phyloP scores from a whole-genome alignment of 371 early-diverging fungal species.

The Mortierella sp. region DNA sequence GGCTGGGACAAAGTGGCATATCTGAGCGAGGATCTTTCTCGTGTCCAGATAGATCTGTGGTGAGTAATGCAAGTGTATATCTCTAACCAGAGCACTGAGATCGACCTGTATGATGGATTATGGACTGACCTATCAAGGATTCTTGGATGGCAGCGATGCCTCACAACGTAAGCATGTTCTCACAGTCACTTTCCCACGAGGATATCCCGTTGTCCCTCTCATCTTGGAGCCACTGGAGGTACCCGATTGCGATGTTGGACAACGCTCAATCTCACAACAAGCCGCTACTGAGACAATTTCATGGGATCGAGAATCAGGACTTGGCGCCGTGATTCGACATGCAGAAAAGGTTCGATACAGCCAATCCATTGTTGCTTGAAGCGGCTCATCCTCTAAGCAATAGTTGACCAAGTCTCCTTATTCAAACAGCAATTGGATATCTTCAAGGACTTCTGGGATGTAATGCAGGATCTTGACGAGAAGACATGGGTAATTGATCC shows the following conservation, averaged over 20 bases:
- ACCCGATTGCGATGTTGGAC: constrained; percentile 23
- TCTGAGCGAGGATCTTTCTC: constrained; percentile 22
- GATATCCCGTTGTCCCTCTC: constrained; percentile 29
- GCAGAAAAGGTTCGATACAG: constrained; percentile 27
- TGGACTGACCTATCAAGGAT: not conserved
- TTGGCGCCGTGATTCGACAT: constrained; percentile 9
- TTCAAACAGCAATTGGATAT: constrained; percentile 22
- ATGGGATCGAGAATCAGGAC: constrained; percentile 4
- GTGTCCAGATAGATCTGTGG: constrained; percentile 32
- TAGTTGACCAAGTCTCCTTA: not conserved
- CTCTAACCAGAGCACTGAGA: too few species aligned
- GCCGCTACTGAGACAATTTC: not conserved
- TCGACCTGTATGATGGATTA: too few species aligned
- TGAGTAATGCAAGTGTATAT: constrained; percentile 5
- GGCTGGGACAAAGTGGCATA: constrained; percentile 39
- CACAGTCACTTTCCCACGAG: constrained; percentile 29
- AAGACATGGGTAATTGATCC: constrained; percentile 54
- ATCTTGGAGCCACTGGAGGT: constrained; percentile 25
- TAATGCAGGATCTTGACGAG: constrained; percentile 51
- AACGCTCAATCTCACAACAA: constrained; percentile 1
- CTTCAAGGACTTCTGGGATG: constrained; percentile 47
- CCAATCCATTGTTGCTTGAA: too few species aligned
- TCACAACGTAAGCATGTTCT: constrained; percentile 28
- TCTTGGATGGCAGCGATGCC: constrained; percentile 16
- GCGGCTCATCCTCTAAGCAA: too few species aligned